Evolutionary conservation across 1,284 basidiomycete species (phyloP).

Genomic region (Schizophyllum commune): DNA sequence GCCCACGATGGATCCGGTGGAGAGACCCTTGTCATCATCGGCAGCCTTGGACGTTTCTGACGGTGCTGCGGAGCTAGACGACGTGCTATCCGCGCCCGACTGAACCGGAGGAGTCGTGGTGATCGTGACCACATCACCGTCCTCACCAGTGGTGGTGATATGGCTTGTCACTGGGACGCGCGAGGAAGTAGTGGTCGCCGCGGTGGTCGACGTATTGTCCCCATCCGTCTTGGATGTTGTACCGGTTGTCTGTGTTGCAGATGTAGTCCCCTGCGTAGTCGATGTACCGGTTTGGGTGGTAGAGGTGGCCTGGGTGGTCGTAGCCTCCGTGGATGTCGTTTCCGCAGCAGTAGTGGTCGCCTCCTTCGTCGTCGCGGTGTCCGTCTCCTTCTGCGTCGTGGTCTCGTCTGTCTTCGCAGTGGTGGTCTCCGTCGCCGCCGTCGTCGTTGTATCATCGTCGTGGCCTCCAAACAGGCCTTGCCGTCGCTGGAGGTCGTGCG

Average conservation of each 20-base stretch:
- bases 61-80: neutral
- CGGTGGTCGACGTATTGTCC: neutral
- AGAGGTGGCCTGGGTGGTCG: neutral
- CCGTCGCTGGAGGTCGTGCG: neutral
- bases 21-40: constrained; percentile 27
- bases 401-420: neutral
- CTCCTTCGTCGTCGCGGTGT: neutral
- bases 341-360: neutral
- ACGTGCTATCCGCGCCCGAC: neutral
- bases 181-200: neutral
- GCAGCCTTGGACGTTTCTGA: constrained; percentile 11
- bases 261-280: neutral
- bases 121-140: neutral
- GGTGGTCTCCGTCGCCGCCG: neutral
- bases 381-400: neutral
- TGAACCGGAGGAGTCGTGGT: neutral
- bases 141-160: neutral
- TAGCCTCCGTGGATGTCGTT: neutral
- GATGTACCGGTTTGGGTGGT: neutral
- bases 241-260: neutral
- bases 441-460: neutral
- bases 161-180: neutral
- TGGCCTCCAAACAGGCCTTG: neutral
- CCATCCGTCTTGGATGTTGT: neutral
- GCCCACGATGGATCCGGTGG: constrained; percentile 67